Conservation (phyloP, 2,329 filamentous ascomycete genomes). For the Aspergillus japonicus region DNA sequence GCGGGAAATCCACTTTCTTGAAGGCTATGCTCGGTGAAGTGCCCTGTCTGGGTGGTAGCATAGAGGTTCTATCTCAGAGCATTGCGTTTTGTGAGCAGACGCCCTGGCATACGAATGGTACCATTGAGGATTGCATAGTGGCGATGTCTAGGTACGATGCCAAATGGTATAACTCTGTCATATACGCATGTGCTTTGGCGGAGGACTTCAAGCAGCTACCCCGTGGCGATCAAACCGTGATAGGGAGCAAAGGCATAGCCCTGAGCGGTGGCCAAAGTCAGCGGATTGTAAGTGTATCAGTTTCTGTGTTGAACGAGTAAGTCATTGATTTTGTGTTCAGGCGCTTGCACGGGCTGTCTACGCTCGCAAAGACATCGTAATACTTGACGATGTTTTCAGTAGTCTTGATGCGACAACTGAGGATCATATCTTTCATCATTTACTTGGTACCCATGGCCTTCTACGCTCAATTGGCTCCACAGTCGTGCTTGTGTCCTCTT, state of each 20-base stretch:
- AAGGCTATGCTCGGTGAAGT: slow-evolving; percentile 48
- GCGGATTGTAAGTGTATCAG: slow-evolving; percentile 42
- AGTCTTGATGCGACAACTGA: slow-evolving; percentile 53
- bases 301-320: not conserved
- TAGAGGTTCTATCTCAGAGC: slow-evolving; percentile 31
- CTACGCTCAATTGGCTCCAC: slow-evolving; percentile 42
- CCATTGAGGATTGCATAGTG: slow-evolving; percentile 42
- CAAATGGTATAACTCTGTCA: slow-evolving; percentile 38
- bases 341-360: slow-evolving; percentile 56
- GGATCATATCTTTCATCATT: slow-evolving; percentile 48
- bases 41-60: slow-evolving; percentile 32
- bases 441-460: slow-evolving; percentile 49
- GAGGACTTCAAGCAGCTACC: slow-evolving; percentile 43
- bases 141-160: slow-evolving; percentile 38
- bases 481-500: slow-evolving; percentile 42
- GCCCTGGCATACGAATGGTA: slow-evolving; percentile 43
- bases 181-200: slow-evolving; percentile 38
- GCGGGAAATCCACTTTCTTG: slow-evolving; percentile 54
- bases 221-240: slow-evolving; percentile 45
- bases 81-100: slow-evolving; percentile 45
- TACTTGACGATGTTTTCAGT: slow-evolving; percentile 55
- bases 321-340: slow-evolving; percentile 14
- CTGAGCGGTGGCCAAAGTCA: slow-evolving; percentile 56
- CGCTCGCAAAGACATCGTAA: slow-evolving; percentile 47
- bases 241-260: slow-evolving; percentile 53